Evolutionary conservation across 768 basidiomycete genomes (phyloP).

Genomic region (Cystofilobasidium capitatum): DNA sequence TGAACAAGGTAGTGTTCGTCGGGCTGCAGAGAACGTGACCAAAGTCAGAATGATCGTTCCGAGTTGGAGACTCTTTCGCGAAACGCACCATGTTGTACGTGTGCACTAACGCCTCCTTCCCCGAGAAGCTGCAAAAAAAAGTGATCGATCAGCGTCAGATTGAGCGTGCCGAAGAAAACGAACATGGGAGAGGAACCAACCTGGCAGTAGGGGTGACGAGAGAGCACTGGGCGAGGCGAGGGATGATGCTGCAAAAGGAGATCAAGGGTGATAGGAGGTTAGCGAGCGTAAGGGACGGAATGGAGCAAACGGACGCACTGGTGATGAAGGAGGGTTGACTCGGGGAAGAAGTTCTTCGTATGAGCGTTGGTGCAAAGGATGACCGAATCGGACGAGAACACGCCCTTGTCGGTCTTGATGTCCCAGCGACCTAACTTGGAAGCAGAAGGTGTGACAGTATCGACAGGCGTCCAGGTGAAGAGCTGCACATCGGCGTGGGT

Average conservation of each 20-base stretch:
- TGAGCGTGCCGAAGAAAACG: no score
- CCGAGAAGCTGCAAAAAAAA: no score
- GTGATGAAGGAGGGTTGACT: background rate
- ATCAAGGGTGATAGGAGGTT: background rate
- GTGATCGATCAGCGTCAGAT: no score
- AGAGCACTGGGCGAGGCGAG: slow-evolving; percentile 30
- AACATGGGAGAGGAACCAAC: no score
- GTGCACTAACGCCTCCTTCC: slow-evolving; percentile 26
- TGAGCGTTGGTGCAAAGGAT: slow-evolving; percentile 15
- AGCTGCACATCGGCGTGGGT: background rate
- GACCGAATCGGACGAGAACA: background rate
- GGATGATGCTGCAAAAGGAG: slow-evolving; percentile 25
- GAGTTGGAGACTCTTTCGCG: no score
- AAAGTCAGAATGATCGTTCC: no score
- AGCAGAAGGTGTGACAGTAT: background rate
- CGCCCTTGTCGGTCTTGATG: background rate
- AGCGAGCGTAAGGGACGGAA: background rate
- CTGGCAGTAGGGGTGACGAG: slow-evolving; percentile 30
- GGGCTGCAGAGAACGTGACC: no score
- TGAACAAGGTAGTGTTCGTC: slow-evolving; percentile 29
- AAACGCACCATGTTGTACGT: slow-evolving; percentile 33
- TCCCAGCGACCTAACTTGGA: background rate
- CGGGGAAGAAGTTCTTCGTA: slow-evolving; percentile 14
- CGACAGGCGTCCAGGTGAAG: slow-evolving; percentile 17
- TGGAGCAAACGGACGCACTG: background rate